These are phyloP conservation scores for Starmerella powellii DNA, from an alignment of 805 yeast genomes.

Conservation along the genomic window DNA sequence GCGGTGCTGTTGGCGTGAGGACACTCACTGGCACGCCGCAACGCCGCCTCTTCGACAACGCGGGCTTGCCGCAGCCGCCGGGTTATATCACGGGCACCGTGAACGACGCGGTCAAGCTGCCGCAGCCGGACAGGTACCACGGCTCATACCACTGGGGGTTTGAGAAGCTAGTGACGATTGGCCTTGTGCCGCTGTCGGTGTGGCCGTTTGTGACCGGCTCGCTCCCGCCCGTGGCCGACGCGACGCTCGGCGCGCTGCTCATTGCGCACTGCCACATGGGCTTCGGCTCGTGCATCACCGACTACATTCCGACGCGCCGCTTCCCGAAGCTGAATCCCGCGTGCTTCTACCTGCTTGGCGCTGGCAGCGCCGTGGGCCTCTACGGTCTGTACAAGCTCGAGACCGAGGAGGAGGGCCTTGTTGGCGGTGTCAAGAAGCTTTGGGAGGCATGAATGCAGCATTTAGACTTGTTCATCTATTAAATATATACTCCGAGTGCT, in stretches of 20 bases:
- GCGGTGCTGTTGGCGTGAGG: constrained; percentile 6
- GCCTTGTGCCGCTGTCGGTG: constrained; percentile 63
- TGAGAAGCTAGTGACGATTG: constrained; percentile 59
- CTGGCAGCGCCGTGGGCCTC: constrained; percentile 59
- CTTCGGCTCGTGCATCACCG: constrained; percentile 80
- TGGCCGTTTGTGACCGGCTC: constrained; percentile 70
- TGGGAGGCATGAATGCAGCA: constrained; percentile 42
- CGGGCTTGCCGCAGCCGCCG: constrained; percentile 61
- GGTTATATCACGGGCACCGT: constrained; percentile 88
- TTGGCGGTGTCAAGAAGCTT: constrained; percentile 47
- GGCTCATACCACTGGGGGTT: constrained; percentile 93
- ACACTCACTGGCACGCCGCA: constrained; percentile 13
- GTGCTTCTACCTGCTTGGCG: constrained; percentile 54
- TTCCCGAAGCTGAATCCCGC: constrained; percentile 65
- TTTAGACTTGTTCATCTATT: neutral
- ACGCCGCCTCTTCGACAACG: constrained; percentile 22
- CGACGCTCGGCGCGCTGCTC: constrained; percentile 51
- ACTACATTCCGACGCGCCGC: constrained; percentile 78
- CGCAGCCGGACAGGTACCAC: constrained; percentile 49
- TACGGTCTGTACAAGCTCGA: constrained; percentile 70
- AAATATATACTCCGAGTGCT: no score
- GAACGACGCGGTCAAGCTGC: constrained; percentile 71
- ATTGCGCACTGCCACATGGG: constrained; percentile 78
- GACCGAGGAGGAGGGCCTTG: constrained; percentile 67
- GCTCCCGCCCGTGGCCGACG: constrained; percentile 57